Conservation (phyloP, 768 basidiomycete species). For the Sporobolomyces phaffii region DNA sequence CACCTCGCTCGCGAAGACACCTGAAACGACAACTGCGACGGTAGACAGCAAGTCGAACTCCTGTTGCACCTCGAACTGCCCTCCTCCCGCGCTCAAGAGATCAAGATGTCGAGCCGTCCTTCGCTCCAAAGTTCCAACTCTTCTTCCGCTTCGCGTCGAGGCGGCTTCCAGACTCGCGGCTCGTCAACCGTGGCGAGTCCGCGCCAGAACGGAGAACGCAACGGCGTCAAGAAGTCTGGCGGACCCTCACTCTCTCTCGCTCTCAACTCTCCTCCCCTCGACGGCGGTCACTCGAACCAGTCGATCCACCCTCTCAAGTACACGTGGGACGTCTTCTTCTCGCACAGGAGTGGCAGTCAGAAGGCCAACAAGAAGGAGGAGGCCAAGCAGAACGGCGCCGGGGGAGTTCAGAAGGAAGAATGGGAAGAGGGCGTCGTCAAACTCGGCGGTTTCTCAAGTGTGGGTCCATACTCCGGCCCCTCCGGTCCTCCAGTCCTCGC, state of each 20-base stretch:
- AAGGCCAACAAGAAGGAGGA: slow-evolving; percentile 34
- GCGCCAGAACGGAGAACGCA: not conserved
- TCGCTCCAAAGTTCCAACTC: slow-evolving; percentile 10
- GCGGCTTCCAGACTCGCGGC: slow-evolving; percentile 19
- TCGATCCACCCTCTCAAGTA: slow-evolving; percentile 35
- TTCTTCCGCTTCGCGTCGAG: slow-evolving; percentile 20
- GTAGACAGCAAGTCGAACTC: too few species aligned
- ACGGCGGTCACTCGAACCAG: not conserved
- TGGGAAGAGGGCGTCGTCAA: slow-evolving; percentile 38
- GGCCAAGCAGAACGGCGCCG: slow-evolving; percentile 1
- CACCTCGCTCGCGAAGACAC: not conserved
- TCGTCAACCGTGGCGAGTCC: slow-evolving; percentile 16
- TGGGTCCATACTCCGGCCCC: not conserved
- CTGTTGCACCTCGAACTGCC: too few species aligned
- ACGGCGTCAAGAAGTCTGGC: not conserved
- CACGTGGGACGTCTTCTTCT: slow-evolving; percentile 37
- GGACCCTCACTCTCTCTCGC: slow-evolving; percentile 32
- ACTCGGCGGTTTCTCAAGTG: slow-evolving; percentile 38
- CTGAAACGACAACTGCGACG: not conserved
- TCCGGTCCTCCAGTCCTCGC: too few species aligned
- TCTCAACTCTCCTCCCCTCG: not conserved
- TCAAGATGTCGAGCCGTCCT: slow-evolving; percentile 26
- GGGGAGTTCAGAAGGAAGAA: slow-evolving; percentile 23
- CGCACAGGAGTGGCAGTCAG: slow-evolving; percentile 22
- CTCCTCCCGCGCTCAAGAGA: too few species aligned